These are phyloP conservation scores for Aspergillus campestris DNA, from an alignment of 495 filamentous ascomycete species.

Conservation along the genomic window DNA sequence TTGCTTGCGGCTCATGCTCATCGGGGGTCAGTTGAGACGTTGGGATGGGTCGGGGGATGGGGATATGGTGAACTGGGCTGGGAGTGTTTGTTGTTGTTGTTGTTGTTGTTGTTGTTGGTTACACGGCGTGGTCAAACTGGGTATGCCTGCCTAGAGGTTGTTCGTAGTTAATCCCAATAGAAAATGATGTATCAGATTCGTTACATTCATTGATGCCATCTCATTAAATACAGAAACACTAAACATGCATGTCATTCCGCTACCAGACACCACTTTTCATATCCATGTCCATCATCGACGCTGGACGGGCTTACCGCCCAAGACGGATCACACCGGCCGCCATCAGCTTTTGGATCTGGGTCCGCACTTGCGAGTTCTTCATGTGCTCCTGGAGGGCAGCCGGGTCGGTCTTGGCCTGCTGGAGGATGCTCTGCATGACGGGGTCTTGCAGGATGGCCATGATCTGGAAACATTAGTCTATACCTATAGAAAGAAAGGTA, in stretches of 20 bases:
- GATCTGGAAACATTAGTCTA: slow-evolving; percentile 51
- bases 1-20: too few relatives aligned
- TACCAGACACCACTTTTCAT: neutral
- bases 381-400: slow-evolving; percentile 91
- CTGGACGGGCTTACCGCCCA: slow-evolving; percentile 40
- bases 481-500: neutral
- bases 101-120: too few relatives aligned
- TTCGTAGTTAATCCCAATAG: too few relatives aligned
- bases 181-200: too few relatives aligned
- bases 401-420: slow-evolving; percentile 91
- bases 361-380: slow-evolving; percentile 75
- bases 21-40: too few relatives aligned
- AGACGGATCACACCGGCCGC: slow-evolving; percentile 87
- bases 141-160: too few relatives aligned
- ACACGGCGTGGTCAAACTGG: too few relatives aligned
- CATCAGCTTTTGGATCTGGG: slow-evolving; percentile 86
- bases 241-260: slow-evolving; percentile 2
- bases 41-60: too few relatives aligned
- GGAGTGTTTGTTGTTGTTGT: too few relatives aligned
- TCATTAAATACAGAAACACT: neutral
- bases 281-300: neutral
- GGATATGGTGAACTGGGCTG: too few relatives aligned
- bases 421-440: slow-evolving; percentile 94
- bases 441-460: slow-evolving; percentile 88
- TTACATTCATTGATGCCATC: too few relatives aligned